Evolutionary conservation across 371 early-diverging fungal genomes (phyloP).

Genomic region (Gilbertella persicaria): DNA sequence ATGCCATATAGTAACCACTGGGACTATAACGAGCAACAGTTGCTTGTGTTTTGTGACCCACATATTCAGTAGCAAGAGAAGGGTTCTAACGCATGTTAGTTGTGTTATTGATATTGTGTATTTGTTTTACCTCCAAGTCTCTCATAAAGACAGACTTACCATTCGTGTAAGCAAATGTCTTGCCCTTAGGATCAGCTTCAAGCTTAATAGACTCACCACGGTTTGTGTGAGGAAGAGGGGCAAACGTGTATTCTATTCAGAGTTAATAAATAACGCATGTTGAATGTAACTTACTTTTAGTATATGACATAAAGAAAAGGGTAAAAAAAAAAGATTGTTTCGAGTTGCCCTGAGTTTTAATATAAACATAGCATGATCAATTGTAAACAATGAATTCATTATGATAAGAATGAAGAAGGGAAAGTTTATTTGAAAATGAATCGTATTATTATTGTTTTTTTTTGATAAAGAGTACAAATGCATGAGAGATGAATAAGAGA

Average conservation of each 20-base stretch:
- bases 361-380: too few relatives aligned
- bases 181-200: slow-evolving; percentile 84
- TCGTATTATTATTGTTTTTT: too few relatives aligned
- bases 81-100: slow-evolving; percentile 72
- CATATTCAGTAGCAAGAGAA: slow-evolving; percentile 79
- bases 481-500: too few relatives aligned
- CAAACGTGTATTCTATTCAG: slow-evolving; percentile 65
- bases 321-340: not conserved
- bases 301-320: slow-evolving; percentile 7
- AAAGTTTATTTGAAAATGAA: too few relatives aligned
- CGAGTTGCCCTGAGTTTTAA: too few relatives aligned
- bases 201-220: slow-evolving; percentile 86
- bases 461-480: too few relatives aligned
- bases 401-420: too few relatives aligned
- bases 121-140: slow-evolving; percentile 66
- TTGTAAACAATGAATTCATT: too few relatives aligned
- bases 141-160: slow-evolving; percentile 90
- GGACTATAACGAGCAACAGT: slow-evolving; percentile 92
- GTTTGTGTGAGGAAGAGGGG: slow-evolving; percentile 76
- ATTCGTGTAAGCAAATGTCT: slow-evolving; percentile 85
- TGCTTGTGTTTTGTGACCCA: slow-evolving; percentile 74
- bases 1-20: slow-evolving; percentile 93
- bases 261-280: not conserved
- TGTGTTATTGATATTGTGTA: not conserved
- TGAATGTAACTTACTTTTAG: not conserved